Percentiles rank a stretch among this genome's conserved stretches.
Conservation (phyloP, 257 asterid species). For the Solanum paucissectum region DNA sequence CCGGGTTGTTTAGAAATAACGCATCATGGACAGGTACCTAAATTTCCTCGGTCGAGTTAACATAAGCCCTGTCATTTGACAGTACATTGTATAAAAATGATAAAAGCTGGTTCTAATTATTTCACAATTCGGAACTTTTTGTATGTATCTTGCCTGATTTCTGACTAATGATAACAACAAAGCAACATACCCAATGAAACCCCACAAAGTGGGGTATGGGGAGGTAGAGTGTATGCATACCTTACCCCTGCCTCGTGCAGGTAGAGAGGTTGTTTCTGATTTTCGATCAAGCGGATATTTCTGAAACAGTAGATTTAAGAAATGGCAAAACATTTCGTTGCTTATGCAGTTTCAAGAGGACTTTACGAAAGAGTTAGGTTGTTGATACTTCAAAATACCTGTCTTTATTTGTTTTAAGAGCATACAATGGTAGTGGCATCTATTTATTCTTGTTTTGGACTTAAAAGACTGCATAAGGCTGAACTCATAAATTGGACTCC, state of each 20-base stretch:
- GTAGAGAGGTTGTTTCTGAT: not conserved
- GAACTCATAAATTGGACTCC: not conserved
- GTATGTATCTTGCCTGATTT: not conserved
- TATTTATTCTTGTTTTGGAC: not conserved
- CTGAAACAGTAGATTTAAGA: not conserved
- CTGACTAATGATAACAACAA: not conserved
- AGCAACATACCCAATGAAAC: not conserved
- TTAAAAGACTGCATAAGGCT: not conserved
- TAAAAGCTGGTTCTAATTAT: not conserved
- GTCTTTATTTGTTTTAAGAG: not conserved
- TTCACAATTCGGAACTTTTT: not conserved
- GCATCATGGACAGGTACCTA: constrained; percentile 68
- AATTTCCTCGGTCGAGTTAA: not conserved
- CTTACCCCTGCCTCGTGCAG: not conserved
- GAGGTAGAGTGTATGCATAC: not conserved
- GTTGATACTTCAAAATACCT: not conserved
- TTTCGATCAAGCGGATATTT: not conserved
- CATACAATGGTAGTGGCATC: not conserved
- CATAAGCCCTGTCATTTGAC: not conserved
- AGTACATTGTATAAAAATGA: not conserved
- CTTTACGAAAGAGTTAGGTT: not conserved
- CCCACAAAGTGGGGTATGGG: not conserved
- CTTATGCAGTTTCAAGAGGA: not conserved
- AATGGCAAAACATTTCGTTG: not conserved
- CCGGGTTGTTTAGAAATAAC: constrained; percentile 79